Conservation (phyloP, 169 alveolate species). For the Neospora caninum region DNA sequence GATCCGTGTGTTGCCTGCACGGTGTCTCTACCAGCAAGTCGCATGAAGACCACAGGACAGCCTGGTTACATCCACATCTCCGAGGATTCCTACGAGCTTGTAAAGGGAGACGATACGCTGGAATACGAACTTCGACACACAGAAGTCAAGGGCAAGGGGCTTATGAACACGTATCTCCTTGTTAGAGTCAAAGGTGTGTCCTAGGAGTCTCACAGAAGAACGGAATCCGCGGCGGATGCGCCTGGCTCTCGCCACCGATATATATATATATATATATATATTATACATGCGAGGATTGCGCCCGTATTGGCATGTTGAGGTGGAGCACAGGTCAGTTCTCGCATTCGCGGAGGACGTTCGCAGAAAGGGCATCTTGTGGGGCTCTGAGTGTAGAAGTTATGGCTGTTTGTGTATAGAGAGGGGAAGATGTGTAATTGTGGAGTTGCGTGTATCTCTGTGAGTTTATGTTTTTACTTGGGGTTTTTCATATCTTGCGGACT, state of each 20-base stretch:
- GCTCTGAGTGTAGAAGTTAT: too few relatives aligned
- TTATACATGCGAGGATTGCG: neutral
- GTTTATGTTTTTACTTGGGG: too few relatives aligned
- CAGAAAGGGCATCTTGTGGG: too few relatives aligned
- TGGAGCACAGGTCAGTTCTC: neutral
- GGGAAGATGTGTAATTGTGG: too few relatives aligned
- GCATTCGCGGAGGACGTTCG: too few relatives aligned
- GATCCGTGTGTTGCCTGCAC: neutral
- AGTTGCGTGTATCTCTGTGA: too few relatives aligned
- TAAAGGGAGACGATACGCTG: slow-evolving; percentile 79
- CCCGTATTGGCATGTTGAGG: neutral
- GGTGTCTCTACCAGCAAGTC: slow-evolving; percentile 50
- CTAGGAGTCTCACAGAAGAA: too few relatives aligned
- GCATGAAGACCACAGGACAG: slow-evolving; percentile 84
- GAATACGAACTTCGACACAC: slow-evolving; percentile 79
- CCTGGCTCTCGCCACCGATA: neutral
- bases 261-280: too few relatives aligned
- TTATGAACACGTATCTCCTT: slow-evolving; percentile 83
- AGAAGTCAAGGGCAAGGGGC: slow-evolving; percentile 87
- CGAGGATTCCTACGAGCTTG: slow-evolving; percentile 77
- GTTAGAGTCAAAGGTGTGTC: slow-evolving; percentile 36
- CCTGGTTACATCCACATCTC: slow-evolving; percentile 83
- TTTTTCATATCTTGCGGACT: too few relatives aligned
- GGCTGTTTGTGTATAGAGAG: too few relatives aligned
- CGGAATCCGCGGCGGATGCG: too few relatives aligned